These are phyloP conservation scores for Metschnikowia henanensis DNA, from an alignment of 805 yeast species.

Conservation along the genomic window DNA sequence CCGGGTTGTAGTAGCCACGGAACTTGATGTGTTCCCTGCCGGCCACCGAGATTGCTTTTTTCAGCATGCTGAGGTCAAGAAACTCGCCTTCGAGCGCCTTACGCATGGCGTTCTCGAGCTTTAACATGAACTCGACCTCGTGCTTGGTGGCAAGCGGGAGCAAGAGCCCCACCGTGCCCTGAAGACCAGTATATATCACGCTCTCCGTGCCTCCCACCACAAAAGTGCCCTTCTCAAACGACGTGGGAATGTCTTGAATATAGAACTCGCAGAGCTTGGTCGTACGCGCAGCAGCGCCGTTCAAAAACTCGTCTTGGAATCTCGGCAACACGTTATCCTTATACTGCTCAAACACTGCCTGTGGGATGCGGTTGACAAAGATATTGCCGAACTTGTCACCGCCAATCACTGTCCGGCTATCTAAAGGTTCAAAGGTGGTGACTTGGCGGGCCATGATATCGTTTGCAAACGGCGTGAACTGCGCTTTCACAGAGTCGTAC, in stretches of 20 bases:
- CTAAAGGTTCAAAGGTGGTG: conserved; percentile 60
- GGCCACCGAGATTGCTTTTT: conserved; percentile 37
- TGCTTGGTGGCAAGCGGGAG: conserved; percentile 62
- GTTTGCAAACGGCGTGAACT: conserved; percentile 64
- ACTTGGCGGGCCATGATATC: conserved; percentile 70
- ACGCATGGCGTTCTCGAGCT: conserved; percentile 50
- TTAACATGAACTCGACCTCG: conserved; percentile 60
- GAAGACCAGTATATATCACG: conserved; percentile 70
- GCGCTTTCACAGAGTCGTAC: conserved; percentile 47
- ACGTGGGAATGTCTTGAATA: conserved; percentile 69
- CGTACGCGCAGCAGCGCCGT: conserved; percentile 56
- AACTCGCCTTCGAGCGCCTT: conserved; percentile 26
- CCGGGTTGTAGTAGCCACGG: conserved; percentile 82
- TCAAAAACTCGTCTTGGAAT: conserved; percentile 34
- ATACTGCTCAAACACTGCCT: conserved; percentile 45
- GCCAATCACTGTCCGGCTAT: conserved; percentile 72
- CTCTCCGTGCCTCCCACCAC: conserved; percentile 65
- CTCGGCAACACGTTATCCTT: conserved; percentile 47
- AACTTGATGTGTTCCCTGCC: conserved; percentile 69
- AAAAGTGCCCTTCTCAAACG: conserved; percentile 54
- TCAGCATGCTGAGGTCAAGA: conserved; percentile 25
- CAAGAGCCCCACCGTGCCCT: conserved; percentile 78
- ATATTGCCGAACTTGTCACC: conserved; percentile 90
- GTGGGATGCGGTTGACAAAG: conserved; percentile 62
- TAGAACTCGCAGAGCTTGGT: conserved; percentile 55